Percentiles rank a stretch among this genome's conserved stretches.
phyloP scores from a whole-genome alignment of 2,329 filamentous ascomycete genomes.

The Graphilbum sp. region DNA sequence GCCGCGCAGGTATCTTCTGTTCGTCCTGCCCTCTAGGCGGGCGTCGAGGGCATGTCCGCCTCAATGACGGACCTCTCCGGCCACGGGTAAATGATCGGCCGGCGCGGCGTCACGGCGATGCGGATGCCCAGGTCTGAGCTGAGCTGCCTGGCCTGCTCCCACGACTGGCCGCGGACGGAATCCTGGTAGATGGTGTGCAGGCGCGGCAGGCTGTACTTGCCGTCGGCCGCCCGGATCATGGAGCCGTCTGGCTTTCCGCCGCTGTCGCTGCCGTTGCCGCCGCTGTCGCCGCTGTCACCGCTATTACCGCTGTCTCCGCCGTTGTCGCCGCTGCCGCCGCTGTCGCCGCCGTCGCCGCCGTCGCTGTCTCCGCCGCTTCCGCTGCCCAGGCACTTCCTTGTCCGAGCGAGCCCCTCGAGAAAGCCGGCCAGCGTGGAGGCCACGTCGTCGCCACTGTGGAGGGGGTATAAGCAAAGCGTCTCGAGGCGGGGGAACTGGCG shows the following conservation, averaged over 20 bases:
- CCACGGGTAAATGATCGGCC: not conserved
- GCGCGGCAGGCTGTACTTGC: not conserved
- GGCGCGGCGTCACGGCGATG: not conserved
- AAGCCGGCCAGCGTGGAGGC: slow-evolving; percentile 3
- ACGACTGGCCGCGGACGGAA: slow-evolving; percentile 2
- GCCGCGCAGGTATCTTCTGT: no score
- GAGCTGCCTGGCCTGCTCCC: not conserved
- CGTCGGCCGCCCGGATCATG: not conserved
- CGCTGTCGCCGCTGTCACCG: not conserved
- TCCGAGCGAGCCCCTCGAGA: not conserved
- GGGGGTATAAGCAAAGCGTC: not conserved
- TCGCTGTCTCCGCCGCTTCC: no score
- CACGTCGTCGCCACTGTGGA: not conserved
- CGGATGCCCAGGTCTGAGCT: not conserved
- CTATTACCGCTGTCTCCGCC: no score
- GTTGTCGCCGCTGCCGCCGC: not conserved
- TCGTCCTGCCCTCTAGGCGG: no score
- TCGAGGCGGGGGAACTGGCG: slow-evolving; percentile 4
- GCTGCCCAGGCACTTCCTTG: not conserved
- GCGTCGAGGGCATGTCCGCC: no score
- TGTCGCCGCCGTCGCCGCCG: not conserved
- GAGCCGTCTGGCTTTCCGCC: not conserved
- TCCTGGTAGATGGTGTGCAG: slow-evolving; percentile 6
- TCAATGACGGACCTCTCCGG: not conserved
- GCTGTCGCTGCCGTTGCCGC: not conserved